Base-by-base conservation (phyloP, 2,329 filamentous ascomycete species). In the Gnomoniopsis sp. region DNA sequence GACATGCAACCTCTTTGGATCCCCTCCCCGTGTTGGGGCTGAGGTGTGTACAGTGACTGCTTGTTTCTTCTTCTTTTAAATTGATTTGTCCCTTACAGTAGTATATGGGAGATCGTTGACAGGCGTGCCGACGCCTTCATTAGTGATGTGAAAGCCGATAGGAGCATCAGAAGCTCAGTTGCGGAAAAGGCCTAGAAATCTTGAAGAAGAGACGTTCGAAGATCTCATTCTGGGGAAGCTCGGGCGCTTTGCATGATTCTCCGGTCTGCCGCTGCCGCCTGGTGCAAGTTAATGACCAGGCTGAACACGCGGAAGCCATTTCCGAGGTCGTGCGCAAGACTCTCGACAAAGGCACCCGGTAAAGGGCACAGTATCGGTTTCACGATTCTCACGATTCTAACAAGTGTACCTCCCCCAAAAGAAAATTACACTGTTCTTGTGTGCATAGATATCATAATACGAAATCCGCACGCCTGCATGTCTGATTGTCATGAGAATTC, bases 71-170 rank as follows among this genome's bases (percentile, higher is more conserved):
- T 44, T 21, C 8, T 2, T 21, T 11, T n/a, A n/a, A 19, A 3
- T 21, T 17, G 12, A 8, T 19, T 4, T 19, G 36, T 41, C 17
- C 17, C 14, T 41, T 41, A 15, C 14, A 41, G 17, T 41, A 41
- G 17, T 41, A 14, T 15, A n/a, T n/a, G 36, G 51, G 15, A 33
- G 22, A 44, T 43, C 49, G 49, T 36, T 52, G 49, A 52, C 36
- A 43, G 47, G 34, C 47, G 46, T 56, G 15, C 17, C 49, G 47
- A 55, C 46, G 53, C 36, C 46, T 22, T 46, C 53, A 55, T 55
- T 49, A 55, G 33, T 34, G 36, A 46, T 49, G 21, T 30, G 26
- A 30, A 30, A 30, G 26, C 8, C 8, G 26, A 30, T 8, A 4
- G 26, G 4, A 30, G 4, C 26, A 30, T 30, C 26, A 30, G 26